These are phyloP conservation scores for Camellia granthamiana DNA, from an alignment of 148 eudicot genomes.

Conservation along the genomic window DNA sequence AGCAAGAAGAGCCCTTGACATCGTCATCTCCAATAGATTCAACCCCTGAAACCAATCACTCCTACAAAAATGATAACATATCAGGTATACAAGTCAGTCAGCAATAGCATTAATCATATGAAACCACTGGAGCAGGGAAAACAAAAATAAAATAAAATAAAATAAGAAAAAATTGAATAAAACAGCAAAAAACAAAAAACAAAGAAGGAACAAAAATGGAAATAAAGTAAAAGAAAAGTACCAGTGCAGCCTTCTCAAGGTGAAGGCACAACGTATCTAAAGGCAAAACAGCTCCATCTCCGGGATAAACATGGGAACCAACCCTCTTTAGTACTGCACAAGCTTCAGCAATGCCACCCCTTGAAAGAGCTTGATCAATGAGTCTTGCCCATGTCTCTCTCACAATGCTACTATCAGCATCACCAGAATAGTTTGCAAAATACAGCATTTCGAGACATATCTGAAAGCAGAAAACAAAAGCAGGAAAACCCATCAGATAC, in stretches of 20 bases:
- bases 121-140: background rate
- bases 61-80: conserved; percentile 35
- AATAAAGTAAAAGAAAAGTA: conserved; percentile 21
- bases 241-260: conserved; percentile 97
- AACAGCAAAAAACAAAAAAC: background rate
- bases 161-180: background rate
- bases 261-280: conserved; percentile 91
- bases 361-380: conserved; percentile 83
- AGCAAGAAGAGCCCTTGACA: conserved; percentile 86
- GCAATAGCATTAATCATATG: background rate
- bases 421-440: conserved; percentile 93
- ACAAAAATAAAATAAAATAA: background rate
- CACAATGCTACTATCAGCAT: conserved; percentile 84
- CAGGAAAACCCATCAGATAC: conserved; percentile 3
- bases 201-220: background rate
- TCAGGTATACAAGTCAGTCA: conserved; percentile 9
- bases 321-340: conserved; percentile 88
- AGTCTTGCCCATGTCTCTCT: conserved; percentile 96
- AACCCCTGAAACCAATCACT: conserved; percentile 58
- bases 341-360: conserved; percentile 91
- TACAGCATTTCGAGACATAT: conserved; percentile 90
- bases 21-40: conserved; percentile 90
- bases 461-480: conserved; percentile 37
- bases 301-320: conserved; percentile 89
- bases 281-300: conserved; percentile 82